Base-by-base conservation (phyloP, 1,139 yeast genomes). In the Groenewaldozyma sp. region DNA sequence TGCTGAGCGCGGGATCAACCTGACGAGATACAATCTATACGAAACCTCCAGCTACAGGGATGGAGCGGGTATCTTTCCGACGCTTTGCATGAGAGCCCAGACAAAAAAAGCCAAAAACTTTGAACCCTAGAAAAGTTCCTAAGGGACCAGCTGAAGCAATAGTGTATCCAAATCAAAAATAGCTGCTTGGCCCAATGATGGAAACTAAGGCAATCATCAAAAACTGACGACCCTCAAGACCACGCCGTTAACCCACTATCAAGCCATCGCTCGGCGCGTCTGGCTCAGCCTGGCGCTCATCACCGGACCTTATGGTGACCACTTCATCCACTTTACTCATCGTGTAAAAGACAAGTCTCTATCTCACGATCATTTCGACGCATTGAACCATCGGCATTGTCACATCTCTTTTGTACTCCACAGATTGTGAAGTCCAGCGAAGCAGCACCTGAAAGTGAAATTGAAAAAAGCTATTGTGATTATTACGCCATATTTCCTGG, bases 1-100 rank as follows among this genome's bases (percentile, higher is more conserved):
- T 38, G 32, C 44, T 41, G n/a, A 41, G 33, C 2, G 44, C 44
- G 13, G 44, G 44, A 33, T 41, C 44, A 29, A 41, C 44, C 28
- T 41, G 42, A 26, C 31, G 34, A 24, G 44, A 19, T 5, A 37
- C 44, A 18, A 41, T 36, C 28, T 41, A 42, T 3, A 41, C 38
- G 18, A 40, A 40, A 1, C 42, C 42, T 17, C 42, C 42, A 3
- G 42, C 39, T 10, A 40, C 36, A 4, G 44, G 44, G 34, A 41
- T 38, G 1, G 28, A 26, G 40, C 29, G 2, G 42, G 38, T 13
- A 41, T 41, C 33, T 41, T 42, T 10, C 44, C 44, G 10, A 41
- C 44, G 38, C 44, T 35, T 31, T 41, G 44, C 44, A 41, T 41
- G 13, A 41, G 28, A 24, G 31, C 38, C 44, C 44, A 41, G 10